phyloP scores from a whole-genome alignment of 176 grass and related monocot species.

The Microstegium vimineum region DNA sequence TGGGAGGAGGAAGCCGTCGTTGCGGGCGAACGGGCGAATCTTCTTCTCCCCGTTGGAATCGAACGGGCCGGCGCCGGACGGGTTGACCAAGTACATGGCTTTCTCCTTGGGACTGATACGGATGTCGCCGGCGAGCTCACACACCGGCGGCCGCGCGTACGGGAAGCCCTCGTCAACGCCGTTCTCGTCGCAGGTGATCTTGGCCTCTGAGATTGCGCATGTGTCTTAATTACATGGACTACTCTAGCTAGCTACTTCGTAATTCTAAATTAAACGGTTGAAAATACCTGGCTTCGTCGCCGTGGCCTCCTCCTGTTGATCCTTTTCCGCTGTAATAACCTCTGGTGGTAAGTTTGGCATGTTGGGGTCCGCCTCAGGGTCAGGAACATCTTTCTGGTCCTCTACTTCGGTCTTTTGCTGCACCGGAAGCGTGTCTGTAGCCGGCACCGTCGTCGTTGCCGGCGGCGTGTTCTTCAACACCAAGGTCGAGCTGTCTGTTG shows the following conservation, averaged over 20 bases:
- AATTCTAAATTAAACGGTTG: neutral
- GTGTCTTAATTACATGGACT: neutral
- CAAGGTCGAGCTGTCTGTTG: conserved; percentile 39
- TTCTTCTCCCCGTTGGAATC: conserved; percentile 43
- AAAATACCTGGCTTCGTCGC: conserved; percentile 17
- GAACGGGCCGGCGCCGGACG: conserved; percentile 33
- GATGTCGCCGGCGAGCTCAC: conserved; percentile 75
- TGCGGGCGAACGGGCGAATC: conserved; percentile 62
- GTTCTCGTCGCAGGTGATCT: conserved; percentile 66
- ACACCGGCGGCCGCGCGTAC: conserved; percentile 58
- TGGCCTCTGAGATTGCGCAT: neutral
- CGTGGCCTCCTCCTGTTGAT: neutral
- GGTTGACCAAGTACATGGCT: conserved; percentile 49
- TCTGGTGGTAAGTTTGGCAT: conserved; percentile 10
- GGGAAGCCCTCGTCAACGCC: conserved; percentile 65
- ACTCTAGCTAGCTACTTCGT: no score
- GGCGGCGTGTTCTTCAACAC: conserved; percentile 29
- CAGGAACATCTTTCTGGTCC: neutral
- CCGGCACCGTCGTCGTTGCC: neutral
- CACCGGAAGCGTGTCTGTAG: neutral
- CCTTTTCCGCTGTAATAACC: neutral
- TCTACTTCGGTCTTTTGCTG: neutral
- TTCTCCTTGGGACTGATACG: conserved; percentile 49
- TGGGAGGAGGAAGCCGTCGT: conserved; percentile 64
- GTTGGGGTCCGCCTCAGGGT: neutral